Evolutionary conservation across 176 grass and related monocot species (phyloP), one percentile per base, ranked within the genome.

Genomic region (Coix lacrymajobi): DNA sequence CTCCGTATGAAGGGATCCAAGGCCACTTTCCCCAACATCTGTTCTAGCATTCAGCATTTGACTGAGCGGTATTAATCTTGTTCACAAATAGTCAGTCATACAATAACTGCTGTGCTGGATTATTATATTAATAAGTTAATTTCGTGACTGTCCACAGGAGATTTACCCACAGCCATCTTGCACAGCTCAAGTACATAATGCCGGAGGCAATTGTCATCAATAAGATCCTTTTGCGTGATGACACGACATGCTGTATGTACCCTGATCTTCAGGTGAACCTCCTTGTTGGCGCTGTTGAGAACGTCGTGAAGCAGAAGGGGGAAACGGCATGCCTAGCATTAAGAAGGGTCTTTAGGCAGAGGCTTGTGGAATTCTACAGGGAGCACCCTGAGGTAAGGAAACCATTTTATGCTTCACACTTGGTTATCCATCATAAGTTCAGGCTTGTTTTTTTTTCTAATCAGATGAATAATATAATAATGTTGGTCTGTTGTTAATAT

Each of bases 221-320:
- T 17, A 98, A 93, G 56, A 88, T 95, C 63, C 88, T 93, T 79
- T 24, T 89, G 81, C 84, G 76, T 3, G 96, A 98, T 4, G 88
- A 93, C 62, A 77, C 14, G 24, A 98, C 96, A 30, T 95, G 90
- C 67, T 95, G 92, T 37, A 93, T 98, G 96, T 95, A 89, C 70
- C 90, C 96, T 0, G 92, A 91, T 73, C 88, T 95, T 65, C 96
- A 95, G 75, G 85, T 95, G 36, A 91, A 68, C 70, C 70, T 98
- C 10, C 72, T 91, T 14, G 65, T 79, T 54, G 90, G 86, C 51
- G 67, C 88, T 0, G 51, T 90, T 73, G 82, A 57, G 36, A 87
- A 49, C 54, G 34, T 32, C 26, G 61, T 11, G n/a, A 88, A 91
- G 77, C 84, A 86, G n/a, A 91, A 95, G 54, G 87, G 84, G 17